phyloP scores from a whole-genome alignment of 805 yeast species.

The Teunomyces barrocoloradensis region DNA sequence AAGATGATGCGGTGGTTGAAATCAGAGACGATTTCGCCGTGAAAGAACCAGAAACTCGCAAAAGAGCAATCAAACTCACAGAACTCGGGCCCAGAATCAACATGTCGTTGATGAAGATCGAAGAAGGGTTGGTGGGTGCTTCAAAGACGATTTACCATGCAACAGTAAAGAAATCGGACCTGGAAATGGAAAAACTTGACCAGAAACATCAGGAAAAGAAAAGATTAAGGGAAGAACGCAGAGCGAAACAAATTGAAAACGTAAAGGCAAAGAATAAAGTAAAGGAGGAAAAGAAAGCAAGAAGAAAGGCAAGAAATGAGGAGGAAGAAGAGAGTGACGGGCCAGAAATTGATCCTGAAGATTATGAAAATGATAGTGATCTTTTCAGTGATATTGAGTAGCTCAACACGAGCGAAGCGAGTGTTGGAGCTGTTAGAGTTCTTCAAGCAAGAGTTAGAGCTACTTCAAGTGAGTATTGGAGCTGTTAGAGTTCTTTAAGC shows the following conservation, averaged over 20 bases:
- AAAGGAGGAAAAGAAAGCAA: slow-evolving; percentile 68
- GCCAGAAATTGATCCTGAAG: slow-evolving; percentile 39
- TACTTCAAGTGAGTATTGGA: too few species aligned
- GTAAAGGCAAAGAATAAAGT: slow-evolving; percentile 71
- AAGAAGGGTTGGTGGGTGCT: slow-evolving; percentile 79
- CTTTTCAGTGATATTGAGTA: slow-evolving; percentile 35
- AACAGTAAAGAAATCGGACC: slow-evolving; percentile 57
- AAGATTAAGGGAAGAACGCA: slow-evolving; percentile 66
- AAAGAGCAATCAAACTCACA: slow-evolving; percentile 86
- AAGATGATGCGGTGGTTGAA: slow-evolving; percentile 82
- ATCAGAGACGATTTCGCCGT: slow-evolving; percentile 27
- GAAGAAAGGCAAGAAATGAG: slow-evolving; percentile 54
- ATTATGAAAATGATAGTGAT: slow-evolving; percentile 52
- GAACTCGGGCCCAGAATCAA: slow-evolving; percentile 91
- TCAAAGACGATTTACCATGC: slow-evolving; percentile 89
- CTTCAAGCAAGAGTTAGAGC: too few species aligned
- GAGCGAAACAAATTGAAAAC: slow-evolving; percentile 75
- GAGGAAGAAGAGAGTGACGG: slow-evolving; percentile 30
- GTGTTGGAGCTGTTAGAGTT: too few species aligned
- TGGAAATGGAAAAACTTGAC: slow-evolving; percentile 62
- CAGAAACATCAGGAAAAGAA: slow-evolving; percentile 61
- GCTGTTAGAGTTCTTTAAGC: too few species aligned
- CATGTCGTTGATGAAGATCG: slow-evolving; percentile 76
- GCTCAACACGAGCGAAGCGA: too few species aligned
- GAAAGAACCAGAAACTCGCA: slow-evolving; percentile 24